Conservation (phyloP, 768 basidiomycete species). For the Rubroboletus satanas region DNA sequence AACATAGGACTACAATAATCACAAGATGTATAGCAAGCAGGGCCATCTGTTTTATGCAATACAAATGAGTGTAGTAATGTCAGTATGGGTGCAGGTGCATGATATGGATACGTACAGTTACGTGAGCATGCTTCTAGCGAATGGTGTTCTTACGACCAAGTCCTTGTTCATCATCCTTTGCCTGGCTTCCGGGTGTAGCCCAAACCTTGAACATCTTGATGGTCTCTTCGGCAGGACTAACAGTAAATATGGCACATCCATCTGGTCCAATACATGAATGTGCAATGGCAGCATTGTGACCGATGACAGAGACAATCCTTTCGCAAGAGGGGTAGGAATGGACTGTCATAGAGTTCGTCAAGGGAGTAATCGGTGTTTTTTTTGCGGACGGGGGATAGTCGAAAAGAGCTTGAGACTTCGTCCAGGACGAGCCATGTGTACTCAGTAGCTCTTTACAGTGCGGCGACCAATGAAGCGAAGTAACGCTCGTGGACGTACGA, state of each 20-base stretch:
- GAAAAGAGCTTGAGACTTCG: slow-evolving; percentile 16
- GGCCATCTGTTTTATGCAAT: background rate
- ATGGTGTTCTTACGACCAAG: slow-evolving; percentile 23
- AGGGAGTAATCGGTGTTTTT: slow-evolving; percentile 23
- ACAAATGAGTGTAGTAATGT: slow-evolving; percentile 2
- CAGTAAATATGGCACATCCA: slow-evolving; percentile 60
- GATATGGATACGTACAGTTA: background rate
- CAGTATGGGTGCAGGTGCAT: slow-evolving; percentile 6
- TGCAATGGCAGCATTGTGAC: slow-evolving; percentile 52
- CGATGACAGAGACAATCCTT: slow-evolving; percentile 50
- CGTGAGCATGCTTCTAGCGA: slow-evolving; percentile 17
- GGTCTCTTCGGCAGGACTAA: slow-evolving; percentile 59
- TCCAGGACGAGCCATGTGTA: slow-evolving; percentile 54
- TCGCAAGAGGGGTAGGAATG: slow-evolving; percentile 52
- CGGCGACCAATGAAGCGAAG: slow-evolving; percentile 64
- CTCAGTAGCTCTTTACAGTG: slow-evolving; percentile 85
- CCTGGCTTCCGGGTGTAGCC: slow-evolving; percentile 29
- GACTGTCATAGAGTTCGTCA: slow-evolving; percentile 44
- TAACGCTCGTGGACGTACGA: slow-evolving; percentile 47
- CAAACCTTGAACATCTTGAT: slow-evolving; percentile 76
- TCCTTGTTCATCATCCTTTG: slow-evolving; percentile 20
- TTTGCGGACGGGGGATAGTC: slow-evolving; percentile 19
- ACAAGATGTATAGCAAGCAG: slow-evolving; percentile 10
- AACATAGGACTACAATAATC: slow-evolving; percentile 8
- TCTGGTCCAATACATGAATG: slow-evolving; percentile 63